A percentile compares a stretch with the other conserved stretches of the same genome.
These are phyloP conservation scores for Dorcoceras hygrometricum DNA, from an alignment of 257 asterid species.

Conservation along the genomic window DNA sequence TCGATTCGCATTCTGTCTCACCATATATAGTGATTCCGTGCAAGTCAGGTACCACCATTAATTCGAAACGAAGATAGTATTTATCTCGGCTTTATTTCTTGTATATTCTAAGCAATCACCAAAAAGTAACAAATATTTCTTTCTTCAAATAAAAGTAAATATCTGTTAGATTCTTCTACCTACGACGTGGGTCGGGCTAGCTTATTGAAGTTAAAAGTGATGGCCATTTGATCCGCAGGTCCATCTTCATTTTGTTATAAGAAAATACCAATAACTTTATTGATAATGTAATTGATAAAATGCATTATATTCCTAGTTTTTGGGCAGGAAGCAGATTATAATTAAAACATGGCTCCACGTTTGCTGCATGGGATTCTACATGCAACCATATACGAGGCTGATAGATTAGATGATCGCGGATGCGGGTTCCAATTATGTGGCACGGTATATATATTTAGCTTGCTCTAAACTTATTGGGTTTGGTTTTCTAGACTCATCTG, in stretches of 20 bases:
- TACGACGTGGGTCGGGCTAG: constrained; percentile 3
- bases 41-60: constrained; percentile 13
- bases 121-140: constrained; percentile 29
- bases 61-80: constrained; percentile 9
- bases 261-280: background rate
- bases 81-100: background rate
- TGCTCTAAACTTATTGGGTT: background rate
- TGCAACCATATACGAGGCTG: constrained; percentile 61
- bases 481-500: background rate
- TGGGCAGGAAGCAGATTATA: background rate
- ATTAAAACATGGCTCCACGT: constrained; percentile 39
- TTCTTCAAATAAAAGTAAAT: constrained; percentile 29
- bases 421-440: constrained; percentile 44
- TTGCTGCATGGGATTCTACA: constrained; percentile 78
- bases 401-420: constrained; percentile 42
- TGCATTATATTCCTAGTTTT: background rate
- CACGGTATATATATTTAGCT: constrained; percentile 31
- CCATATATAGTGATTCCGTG: constrained; percentile 20
- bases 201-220: background rate
- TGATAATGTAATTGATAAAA: background rate
- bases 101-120: background rate
- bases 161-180: constrained; percentile 21
- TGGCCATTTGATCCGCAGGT: background rate
- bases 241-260: background rate
- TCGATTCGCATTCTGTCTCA: constrained; percentile 14